These are phyloP conservation scores for Phanerochaete carnosa DNA, from an alignment of 768 basidiomycete species.

Conservation along the genomic window DNA sequence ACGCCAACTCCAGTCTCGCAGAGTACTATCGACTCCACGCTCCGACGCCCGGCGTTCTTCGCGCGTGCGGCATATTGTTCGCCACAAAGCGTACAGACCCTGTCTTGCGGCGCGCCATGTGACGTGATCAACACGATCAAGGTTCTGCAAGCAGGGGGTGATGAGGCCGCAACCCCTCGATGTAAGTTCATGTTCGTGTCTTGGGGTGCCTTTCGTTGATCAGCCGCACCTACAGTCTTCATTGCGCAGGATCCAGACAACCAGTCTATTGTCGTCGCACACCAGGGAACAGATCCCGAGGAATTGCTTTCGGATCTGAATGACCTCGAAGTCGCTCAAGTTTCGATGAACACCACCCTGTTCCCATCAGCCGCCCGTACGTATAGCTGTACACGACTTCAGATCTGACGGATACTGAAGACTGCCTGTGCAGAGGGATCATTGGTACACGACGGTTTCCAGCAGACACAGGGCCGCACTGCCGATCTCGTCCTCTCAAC, in stretches of 20 bases:
- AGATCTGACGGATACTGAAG: background rate
- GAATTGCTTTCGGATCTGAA: constrained; percentile 25
- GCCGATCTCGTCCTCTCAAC: constrained; percentile 23
- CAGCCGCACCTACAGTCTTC: constrained; percentile 14
- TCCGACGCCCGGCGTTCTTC: constrained; percentile 23
- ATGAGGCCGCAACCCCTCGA: constrained; percentile 17
- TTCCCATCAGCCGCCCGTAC: constrained; percentile 31
- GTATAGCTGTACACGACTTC: background rate
- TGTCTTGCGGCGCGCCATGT: constrained; percentile 26
- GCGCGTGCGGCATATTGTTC: constrained; percentile 26
- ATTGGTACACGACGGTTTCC: constrained; percentile 27
- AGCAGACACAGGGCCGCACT: constrained; percentile 24
- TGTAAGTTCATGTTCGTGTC: constrained; percentile 11
- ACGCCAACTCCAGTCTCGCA: constrained; percentile 16
- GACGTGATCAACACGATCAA: constrained; percentile 20
- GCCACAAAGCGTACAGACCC: constrained; percentile 11
- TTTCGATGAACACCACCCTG: constrained; percentile 32
- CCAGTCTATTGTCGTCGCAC: constrained; percentile 32
- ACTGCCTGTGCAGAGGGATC: constrained; percentile 11
- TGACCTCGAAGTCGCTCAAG: constrained; percentile 21
- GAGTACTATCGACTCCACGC: constrained; percentile 12
- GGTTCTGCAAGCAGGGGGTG: constrained; percentile 22
- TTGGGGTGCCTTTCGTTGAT: background rate
- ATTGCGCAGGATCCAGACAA: constrained; percentile 32
- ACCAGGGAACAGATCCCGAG: constrained; percentile 34